These are phyloP conservation scores for Sequoia sempervirens DNA, from an alignment of 75 land plant species.

Conservation along the genomic window DNA sequence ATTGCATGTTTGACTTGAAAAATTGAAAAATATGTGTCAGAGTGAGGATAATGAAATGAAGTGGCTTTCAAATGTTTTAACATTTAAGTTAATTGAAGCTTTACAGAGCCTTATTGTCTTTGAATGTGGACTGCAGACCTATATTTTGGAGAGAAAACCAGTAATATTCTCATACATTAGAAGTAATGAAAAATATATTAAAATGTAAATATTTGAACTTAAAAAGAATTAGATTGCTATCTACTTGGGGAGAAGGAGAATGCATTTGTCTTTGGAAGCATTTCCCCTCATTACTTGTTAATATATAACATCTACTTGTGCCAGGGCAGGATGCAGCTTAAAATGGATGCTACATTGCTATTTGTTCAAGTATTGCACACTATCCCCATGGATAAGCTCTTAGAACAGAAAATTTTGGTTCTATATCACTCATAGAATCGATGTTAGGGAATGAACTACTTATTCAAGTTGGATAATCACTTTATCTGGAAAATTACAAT, in stretches of 20 bases:
- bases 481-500: not conserved
- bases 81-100: not conserved
- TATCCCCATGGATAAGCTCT: not conserved
- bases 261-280: not conserved
- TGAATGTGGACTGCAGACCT: not conserved
- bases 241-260: not conserved
- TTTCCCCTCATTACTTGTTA: not conserved
- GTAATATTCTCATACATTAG: not conserved
- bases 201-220: not conserved
- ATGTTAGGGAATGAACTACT: not conserved
- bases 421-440: not conserved
- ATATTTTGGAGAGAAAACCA: not conserved
- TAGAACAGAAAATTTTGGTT: not conserved
- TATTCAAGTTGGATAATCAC: not conserved
- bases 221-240: not conserved
- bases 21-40: not conserved
- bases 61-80: not conserved
- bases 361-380: not conserved
- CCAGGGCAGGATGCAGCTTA: not conserved
- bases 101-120: not conserved
- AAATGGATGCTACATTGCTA: not conserved
- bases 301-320: not conserved
- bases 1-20: not conserved
- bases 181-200: not conserved
- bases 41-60: slow-evolving; percentile 4